Evolutionary conservation across 495 filamentous ascomycete species (phyloP), one percentile per base, ranked within the genome.

Genomic region (Neurospora cerealis): DNA sequence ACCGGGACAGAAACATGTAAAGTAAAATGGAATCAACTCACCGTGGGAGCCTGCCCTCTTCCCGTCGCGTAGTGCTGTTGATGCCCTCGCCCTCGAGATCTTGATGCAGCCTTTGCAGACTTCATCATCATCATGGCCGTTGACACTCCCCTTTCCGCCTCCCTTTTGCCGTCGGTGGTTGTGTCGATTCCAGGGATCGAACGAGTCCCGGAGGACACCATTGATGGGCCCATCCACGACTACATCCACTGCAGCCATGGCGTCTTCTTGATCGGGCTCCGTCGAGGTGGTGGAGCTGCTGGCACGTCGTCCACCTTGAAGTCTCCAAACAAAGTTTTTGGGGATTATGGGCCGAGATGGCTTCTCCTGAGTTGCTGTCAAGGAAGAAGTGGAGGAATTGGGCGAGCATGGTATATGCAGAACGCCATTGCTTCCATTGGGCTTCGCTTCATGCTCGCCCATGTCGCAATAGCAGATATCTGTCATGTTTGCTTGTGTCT

Each of bases 31-130:
- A 32, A 28, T 24, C 4, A 6, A 78, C 79, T 80, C 69, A 80
- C 79, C 73, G 13, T 74, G 70, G 19, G 71, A 72, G 38, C 71
- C 66, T 46, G 70, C 37, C 34, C 71, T 69, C 62, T 41, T 39
- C 41, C 36, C 37, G 39, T 36, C 66, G n/a, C 39, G 69, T 60
- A 62, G 41, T 46, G 42, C 44, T 54, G 73, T 73, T 44, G 74
- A 72, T n/a, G 74, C 77, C 42, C 79, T 74, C 17, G 79, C 73
- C 62, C 73, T 75, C 46, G 70, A 69, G 70, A 81, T 81, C 69
- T 79, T 80, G 72, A 39, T 74, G 72, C 81, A 82, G 69, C 79
- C 81, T 70, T 73, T 70, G 76, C 81, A 82, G 28, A 66, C 74
- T 32, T 71, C 76, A 38, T 73, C 54, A 11, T 78, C 73, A 19